These are phyloP conservation scores for Globisporangium ultimum DNA, from an alignment of 352 stramenopile species.

Conservation along the genomic window DNA sequence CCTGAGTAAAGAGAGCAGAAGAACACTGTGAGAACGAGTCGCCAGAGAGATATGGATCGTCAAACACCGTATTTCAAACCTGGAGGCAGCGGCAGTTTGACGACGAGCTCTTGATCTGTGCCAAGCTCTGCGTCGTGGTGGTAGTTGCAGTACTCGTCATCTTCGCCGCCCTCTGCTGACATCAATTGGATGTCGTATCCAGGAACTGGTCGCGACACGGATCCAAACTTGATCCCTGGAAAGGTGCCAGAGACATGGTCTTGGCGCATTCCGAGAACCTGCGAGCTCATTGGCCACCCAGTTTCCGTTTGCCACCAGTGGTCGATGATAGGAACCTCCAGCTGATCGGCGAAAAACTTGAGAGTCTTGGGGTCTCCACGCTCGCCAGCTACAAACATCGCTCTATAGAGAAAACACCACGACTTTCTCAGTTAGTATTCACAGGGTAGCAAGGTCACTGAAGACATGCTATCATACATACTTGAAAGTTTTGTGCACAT, in stretches of 20 bases:
- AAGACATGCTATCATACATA: constrained; percentile 27
- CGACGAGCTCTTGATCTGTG: constrained; percentile 59
- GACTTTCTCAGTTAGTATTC: neutral
- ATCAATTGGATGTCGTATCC: constrained; percentile 85
- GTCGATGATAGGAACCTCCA: constrained; percentile 72
- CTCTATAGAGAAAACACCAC: constrained; percentile 19
- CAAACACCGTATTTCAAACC: no score
- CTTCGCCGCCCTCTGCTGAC: constrained; percentile 36
- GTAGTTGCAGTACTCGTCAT: constrained; percentile 39
- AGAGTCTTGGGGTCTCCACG: constrained; percentile 86
- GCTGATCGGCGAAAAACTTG: constrained; percentile 63
- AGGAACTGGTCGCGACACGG: constrained; percentile 60
- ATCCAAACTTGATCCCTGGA: constrained; percentile 61
- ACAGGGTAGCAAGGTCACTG: no score
- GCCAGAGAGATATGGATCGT: no score
- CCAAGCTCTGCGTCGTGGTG: constrained; percentile 55
- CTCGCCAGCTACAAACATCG: constrained; percentile 89
- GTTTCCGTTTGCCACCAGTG: constrained; percentile 93
- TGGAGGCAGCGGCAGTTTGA: constrained; percentile 84
- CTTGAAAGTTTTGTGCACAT: constrained; percentile 50
- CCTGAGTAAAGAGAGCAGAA: constrained; percentile 12
- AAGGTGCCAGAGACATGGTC: constrained; percentile 30
- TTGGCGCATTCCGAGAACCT: constrained; percentile 70
- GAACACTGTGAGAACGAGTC: neutral
- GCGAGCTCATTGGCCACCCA: constrained; percentile 73